Base-by-base conservation (phyloP, 2,329 filamentous ascomycete species). In the Aspergillus tamarii region DNA sequence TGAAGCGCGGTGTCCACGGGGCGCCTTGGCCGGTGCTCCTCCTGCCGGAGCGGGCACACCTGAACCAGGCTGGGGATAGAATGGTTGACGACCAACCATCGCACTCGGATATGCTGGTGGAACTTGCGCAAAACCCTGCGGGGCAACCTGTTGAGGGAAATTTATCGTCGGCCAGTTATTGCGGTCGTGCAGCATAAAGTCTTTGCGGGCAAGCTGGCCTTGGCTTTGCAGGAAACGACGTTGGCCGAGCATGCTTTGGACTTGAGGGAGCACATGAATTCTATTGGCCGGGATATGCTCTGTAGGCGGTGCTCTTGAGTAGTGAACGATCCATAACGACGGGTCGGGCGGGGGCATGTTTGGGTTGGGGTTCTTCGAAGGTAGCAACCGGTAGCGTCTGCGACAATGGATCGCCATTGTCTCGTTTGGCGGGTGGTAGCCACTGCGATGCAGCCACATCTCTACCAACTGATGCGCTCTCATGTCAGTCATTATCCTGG, bases 161-260 rank as follows among this genome's bases (percentile, higher is more conserved):
- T 88, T 88, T 64, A 98, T 90, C 28, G 89, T 89, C 4, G 95
- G 94, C 94, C 94, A 98, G 80, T 93, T 96, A 68, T 88, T 86
- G 46, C 92, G 88, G 78, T 98, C 95, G 57, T 91, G 89, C 23
- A 98, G 85, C 89, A 97, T 96, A 75, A 98, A 98, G 72, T 97
- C 93, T 74, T 97, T 96, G 70, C 93, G 90, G 62, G 90, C 87
- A 52, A 97, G 89, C 71, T 94, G 91, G 8, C 93, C 94, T 68
- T 92, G 91, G 60, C 85, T 78, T 91, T 89, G 79, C 83, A 91
- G 77, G 71, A 84, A 84, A 57, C 81, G 80, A n/a, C 88, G 84
- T 70, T 83, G 79, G 23, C 73, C 74, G 54, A 84, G 73, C 59
- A 77, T 76, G 39, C 70, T 74, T 60, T 82, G 79, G 6, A 80